Conservation (phyloP, 2,329 filamentous ascomycete species). For the Akanthomyces muscarius region DNA sequence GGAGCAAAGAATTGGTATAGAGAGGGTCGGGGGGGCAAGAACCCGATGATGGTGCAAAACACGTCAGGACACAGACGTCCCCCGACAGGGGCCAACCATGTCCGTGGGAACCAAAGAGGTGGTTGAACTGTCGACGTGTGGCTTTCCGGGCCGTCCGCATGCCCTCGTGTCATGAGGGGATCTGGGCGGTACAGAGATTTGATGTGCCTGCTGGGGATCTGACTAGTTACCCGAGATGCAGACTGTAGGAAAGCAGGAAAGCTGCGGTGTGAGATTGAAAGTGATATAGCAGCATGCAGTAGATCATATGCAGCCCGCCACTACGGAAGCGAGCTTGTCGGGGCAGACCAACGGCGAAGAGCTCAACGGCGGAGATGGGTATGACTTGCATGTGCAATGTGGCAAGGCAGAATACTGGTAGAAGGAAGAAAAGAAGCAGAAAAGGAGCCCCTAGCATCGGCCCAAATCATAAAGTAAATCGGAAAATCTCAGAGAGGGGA, state of each 20-base stretch:
- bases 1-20: neutral
- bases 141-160: neutral
- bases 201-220: neutral
- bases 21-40: neutral
- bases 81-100: slow-evolving; percentile 3
- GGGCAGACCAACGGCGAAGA: neutral
- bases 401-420: neutral
- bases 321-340: neutral
- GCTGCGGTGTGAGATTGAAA: too few relatives aligned
- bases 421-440: neutral
- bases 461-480: slow-evolving; percentile 12
- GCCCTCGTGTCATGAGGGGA: neutral
- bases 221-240: neutral
- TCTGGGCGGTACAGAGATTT: neutral
- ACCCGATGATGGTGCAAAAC: slow-evolving; percentile 4
- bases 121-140: neutral
- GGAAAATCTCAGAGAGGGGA: neutral
- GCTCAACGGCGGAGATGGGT: too few relatives aligned
- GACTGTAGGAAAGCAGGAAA: neutral
- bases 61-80: slow-evolving; percentile 3
- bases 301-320: neutral
- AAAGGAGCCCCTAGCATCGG: neutral
- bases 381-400: neutral
- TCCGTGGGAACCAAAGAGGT: neutral
- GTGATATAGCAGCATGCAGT: neutral